Evolutionary conservation across 148 eudicot genomes (phyloP), one percentile per base, ranked within the genome.

Genomic region (Diospyros kaki): DNA sequence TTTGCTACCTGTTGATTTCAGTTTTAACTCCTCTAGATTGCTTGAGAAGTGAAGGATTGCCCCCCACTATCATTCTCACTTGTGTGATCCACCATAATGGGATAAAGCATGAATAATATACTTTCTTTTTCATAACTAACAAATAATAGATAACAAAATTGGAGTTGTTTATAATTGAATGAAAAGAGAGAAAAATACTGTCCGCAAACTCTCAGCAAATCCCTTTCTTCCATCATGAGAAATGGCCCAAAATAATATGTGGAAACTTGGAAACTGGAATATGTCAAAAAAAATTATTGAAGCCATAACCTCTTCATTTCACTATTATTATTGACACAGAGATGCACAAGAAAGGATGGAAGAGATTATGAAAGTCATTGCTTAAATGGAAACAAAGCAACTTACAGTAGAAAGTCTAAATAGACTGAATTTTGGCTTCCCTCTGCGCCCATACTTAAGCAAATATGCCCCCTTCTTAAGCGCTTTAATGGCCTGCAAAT

Each of bases 401-500:
- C 89, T 83, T 75, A 86, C 89, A 62, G 70, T 14, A 61, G 89
- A 86, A 75, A 83, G 83, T 72, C 86, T 81, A 83, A 86, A 86
- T 15, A 85, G 86, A 66, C 86, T 83, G 77, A 86, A 86, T 81
- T 86, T 86, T 6, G 89, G 89, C 75, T 81, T 86, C 75, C 89
- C 89, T 81, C 89, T 79, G 64, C 86, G 77, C 56, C 86, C 89
- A 58, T 86, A 86, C 68, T 86, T 86, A 64, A 86, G 81, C 80
- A 86, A 81, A 78, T 78, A 78, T 67, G 89, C 83, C 58, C 89
- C 89, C 70, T 81, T 86, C 78, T 86, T 86, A 38, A 86, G 86
- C 10, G 84, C 81, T 56, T 76, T 77, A 65, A 86, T 79, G 64
- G 86, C 89, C 89, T 86, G 83, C 40, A 43, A 42, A 81, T 55